Evolutionary conservation across 176 grass and related monocot genomes (phyloP), one percentile per base, ranked within the genome.

Genomic region (Melocanna baccifera): DNA sequence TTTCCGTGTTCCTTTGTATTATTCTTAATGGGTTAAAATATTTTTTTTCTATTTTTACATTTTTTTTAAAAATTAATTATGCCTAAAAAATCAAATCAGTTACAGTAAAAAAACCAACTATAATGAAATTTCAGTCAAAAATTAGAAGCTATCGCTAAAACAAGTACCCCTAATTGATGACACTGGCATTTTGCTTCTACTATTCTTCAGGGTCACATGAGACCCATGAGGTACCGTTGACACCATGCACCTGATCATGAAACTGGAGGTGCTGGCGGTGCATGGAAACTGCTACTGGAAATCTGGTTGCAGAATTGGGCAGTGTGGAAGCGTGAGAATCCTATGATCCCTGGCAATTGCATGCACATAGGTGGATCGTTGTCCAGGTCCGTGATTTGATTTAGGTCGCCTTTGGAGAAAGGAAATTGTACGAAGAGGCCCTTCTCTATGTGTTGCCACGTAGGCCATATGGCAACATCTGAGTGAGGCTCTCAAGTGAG

Each of bases 231-330:
- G 3, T 64, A 90, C 72, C 78, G 77, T 77, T 86, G 43, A 46
- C 73, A 53, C 63, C 63, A 86, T 77, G 19, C 12, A 20, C 57
- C 68, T 58, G 67, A 50, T 80, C 30, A 74, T 89, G 50, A 62
- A 68, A 69, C 40, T 80, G 48, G 66, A 63, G 41, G 53, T 71
- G 77, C 81, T 71, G 56, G 45, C 46, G 10, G 58, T 82, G 78
- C 78, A 67, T 86, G 66, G 88, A 90, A 90, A 42, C 71, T 77
- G 83, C 71, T 53, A 64, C 45, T n/a, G 36, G 83, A 81, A 48
- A 66, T 78, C 83, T 86, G 65, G 23, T n/a, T 52, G 72, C 88
- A 86, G 78, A 71, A 64, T 77, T 46, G 41, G 52, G 77, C 88
- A 46, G 83, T 63, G 55, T 81, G 77, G 82, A 34, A 71, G 43